Evolutionary conservation across 2,329 filamentous ascomycete species (phyloP), one percentile per base, ranked within the genome.

Genomic region (Exophiala sp.): DNA sequence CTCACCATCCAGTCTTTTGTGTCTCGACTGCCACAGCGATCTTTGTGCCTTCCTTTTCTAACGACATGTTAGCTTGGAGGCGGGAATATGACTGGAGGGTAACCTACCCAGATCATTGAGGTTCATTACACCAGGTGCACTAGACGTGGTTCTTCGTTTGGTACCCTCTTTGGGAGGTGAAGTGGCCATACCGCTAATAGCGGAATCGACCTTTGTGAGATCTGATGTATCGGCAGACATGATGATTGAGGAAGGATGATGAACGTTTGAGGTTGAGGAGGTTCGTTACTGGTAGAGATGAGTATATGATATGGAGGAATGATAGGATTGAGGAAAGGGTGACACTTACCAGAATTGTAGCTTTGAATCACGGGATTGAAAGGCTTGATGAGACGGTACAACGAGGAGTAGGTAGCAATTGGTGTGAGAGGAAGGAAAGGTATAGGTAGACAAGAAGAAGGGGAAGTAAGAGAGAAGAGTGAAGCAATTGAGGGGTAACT

Each of bases 1-100:
- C 87, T 72, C 82, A 95, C 89, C 90, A 95, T 73, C 89, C 89
- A 55, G 91, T 87, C 75, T 85, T 87, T 72, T 95, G 90, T 51
- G 90, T 95, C 75, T 95, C 89, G 56, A 83, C 78, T 35, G 89
- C 85, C 65, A 95, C 85, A 66, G 85, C 69, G 54, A 95, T 78
- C 59, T 88, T 81, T 63, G 83, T 86, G 52, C 81, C 81, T 67
- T 89, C 83, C 68, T 84, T 84, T 74, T 91, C 90, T 95, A 70
- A 10, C 14, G 1, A 24, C 10, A 4, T 24, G 42, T 57, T 50
- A 61, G 47, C 35, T 44, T 41, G 18, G 34, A 32, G 10, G 55
- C 36, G 11, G 29, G 18, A 14, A 29, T 35, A 21, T 48, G 32
- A 4, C 20, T 14, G 35, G 16, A 20, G 14, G 33, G 50, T n/a